phyloP scores from a whole-genome alignment of 352 stramenopile genomes.

The Aphanomyces stellatus region DNA sequence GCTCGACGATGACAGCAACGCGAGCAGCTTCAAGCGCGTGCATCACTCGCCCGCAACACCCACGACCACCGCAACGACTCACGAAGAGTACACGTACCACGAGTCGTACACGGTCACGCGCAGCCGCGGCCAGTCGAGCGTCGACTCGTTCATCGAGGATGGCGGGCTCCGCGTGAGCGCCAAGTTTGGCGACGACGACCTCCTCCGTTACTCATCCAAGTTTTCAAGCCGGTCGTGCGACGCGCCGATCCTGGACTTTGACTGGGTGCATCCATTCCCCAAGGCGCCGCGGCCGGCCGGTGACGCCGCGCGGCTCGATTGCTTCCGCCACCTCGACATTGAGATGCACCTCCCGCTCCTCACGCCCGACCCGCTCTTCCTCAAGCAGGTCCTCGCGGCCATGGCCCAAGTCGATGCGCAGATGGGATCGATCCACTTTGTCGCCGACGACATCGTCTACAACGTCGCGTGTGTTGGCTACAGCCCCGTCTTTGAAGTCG shows the following conservation, averaged over 20 bases:
- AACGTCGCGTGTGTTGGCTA: constrained; percentile 46
- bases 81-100: background rate
- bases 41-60: background rate
- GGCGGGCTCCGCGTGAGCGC: constrained; percentile 7
- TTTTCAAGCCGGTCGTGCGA: background rate
- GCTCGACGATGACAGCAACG: background rate
- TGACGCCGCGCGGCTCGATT: constrained; percentile 40
- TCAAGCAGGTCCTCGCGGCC: background rate
- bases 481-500: constrained; percentile 25
- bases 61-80: background rate
- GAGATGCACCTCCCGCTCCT: constrained; percentile 38
- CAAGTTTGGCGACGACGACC: background rate
- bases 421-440: constrained; percentile 61
- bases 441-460: constrained; percentile 47
- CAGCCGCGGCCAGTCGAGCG: background rate
- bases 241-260: constrained; percentile 48
- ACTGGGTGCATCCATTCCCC: constrained; percentile 69
- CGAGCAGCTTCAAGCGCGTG: background rate
- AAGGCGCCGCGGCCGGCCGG: constrained; percentile 46
- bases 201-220: background rate
- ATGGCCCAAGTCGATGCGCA: background rate
- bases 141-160: constrained; percentile 20
- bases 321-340: constrained; percentile 35
- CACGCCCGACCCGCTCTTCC: background rate
- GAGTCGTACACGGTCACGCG: background rate